Percentiles rank a stretch among this genome's conserved stretches.
Evolutionary conservation across 345 rosid genomes (phyloP).

Genomic region (Eutrema yunnanense): DNA sequence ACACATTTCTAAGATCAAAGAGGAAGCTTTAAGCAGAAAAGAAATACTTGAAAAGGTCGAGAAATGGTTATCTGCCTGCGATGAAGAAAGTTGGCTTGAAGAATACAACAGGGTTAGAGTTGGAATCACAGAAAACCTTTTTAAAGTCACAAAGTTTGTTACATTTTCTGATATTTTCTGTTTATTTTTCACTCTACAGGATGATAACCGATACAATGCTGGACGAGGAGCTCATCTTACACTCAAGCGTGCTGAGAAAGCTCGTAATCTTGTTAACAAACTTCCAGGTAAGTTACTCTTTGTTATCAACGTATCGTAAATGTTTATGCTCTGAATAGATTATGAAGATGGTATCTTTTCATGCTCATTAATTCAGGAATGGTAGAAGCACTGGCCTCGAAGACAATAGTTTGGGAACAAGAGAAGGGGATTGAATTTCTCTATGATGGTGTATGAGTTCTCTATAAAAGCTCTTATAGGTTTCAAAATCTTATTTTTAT

Average conservation of each 20-base stretch:
- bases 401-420: slow-evolving; percentile 82
- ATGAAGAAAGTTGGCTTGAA: slow-evolving; percentile 98
- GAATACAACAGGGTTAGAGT: slow-evolving; percentile 85
- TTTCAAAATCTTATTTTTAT: not conserved
- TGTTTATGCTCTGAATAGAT: not conserved
- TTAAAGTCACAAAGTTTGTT: not conserved
- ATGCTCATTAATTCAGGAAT: slow-evolving; percentile 44
- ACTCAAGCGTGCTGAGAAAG: slow-evolving; percentile 97
- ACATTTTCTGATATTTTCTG: not conserved
- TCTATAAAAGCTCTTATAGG: not conserved
- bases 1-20: slow-evolving; percentile 76
- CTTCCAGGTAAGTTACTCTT: slow-evolving; percentile 66
- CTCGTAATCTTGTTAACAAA: slow-evolving; percentile 85
- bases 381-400: slow-evolving; percentile 85
- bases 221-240: slow-evolving; percentile 97
- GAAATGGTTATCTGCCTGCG: slow-evolving; percentile 92
- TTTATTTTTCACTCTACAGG: slow-evolving; percentile 43
- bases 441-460: slow-evolving; percentile 82
- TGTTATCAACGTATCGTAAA: not conserved
- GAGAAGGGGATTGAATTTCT: slow-evolving; percentile 74
- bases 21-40: slow-evolving; percentile 85
- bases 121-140: not conserved
- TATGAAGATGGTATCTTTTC: not conserved
- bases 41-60: slow-evolving; percentile 93
- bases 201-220: slow-evolving; percentile 92